Evolutionary conservation across 2,329 filamentous ascomycete genomes (phyloP).

Genomic region (Xylaria sp.): DNA sequence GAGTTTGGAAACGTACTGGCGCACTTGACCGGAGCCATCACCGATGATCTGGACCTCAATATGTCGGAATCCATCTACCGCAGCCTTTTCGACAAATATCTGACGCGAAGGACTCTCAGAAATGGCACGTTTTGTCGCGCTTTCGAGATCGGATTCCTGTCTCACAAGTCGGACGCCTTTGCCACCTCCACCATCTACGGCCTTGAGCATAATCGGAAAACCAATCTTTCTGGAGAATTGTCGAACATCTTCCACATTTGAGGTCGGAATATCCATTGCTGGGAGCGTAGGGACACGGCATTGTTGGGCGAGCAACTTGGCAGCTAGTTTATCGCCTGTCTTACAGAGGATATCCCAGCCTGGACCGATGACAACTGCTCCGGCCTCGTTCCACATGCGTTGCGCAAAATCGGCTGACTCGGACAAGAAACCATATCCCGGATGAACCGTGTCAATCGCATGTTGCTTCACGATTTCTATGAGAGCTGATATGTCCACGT

Average conservation of each 20-base stretch:
- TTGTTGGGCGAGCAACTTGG: conserved; percentile 52
- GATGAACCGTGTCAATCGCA: conserved; percentile 62
- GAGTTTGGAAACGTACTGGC: conserved; percentile 51
- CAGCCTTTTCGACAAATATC: conserved; percentile 68
- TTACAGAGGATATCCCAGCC: conserved; percentile 63
- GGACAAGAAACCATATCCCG: conserved; percentile 73
- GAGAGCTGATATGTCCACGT: conserved; percentile 27
- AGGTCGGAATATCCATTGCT: conserved; percentile 44
- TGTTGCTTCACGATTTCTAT: conserved; percentile 51
- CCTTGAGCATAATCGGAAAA: conserved; percentile 65
- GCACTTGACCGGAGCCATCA: conserved; percentile 68
- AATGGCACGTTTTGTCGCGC: conserved; percentile 61
- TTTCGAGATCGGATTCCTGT: conserved; percentile 56
- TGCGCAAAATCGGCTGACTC: conserved; percentile 71
- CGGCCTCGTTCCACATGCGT: conserved; percentile 57
- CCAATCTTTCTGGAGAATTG: conserved; percentile 54
- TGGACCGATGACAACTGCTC: conserved; percentile 69
- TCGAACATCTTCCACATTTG: conserved; percentile 62
- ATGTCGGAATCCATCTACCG: conserved; percentile 69
- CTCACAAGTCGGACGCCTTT: conserved; percentile 67
- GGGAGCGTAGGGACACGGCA: conserved; percentile 58
- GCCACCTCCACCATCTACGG: conserved; percentile 72
- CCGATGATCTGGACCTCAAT: conserved; percentile 67
- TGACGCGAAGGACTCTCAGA: conserved; percentile 68
- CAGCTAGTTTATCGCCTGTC: conserved; percentile 42